phyloP scores from a whole-genome alignment of 306 rosid species.

The Trifolium subterraneum region DNA sequence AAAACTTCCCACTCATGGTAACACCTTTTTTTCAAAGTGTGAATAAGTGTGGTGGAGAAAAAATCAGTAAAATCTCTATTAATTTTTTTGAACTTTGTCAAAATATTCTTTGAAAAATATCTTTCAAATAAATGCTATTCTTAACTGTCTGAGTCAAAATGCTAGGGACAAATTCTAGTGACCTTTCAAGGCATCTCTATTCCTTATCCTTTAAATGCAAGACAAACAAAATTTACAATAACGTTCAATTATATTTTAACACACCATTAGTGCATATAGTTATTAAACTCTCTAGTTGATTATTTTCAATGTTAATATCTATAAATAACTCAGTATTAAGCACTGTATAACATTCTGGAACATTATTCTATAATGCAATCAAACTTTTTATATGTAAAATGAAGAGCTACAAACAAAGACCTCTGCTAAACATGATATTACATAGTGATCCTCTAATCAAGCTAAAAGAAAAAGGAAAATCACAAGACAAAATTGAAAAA shows the following conservation, averaged over 20 bases:
- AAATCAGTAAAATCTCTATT: neutral
- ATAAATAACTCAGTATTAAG: neutral
- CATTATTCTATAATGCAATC: neutral
- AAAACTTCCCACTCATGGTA: too few species aligned
- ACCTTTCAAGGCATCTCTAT: neutral
- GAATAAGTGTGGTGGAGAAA: neutral
- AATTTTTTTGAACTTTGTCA: neutral
- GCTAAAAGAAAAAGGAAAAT: slow-evolving; percentile 10
- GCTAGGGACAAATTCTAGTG: neutral
- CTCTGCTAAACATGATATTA: slow-evolving; percentile 16
- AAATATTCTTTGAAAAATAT: neutral
- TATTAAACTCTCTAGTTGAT: too few species aligned
- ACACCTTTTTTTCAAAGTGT: too few species aligned
- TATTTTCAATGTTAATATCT: too few species aligned
- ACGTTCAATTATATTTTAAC: too few species aligned
- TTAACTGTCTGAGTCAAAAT: neutral
- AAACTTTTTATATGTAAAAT: slow-evolving; percentile 16
- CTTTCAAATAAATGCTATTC: neutral
- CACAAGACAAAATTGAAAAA: neutral
- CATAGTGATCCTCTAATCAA: slow-evolving; percentile 18
- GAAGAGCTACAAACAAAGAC: slow-evolving; percentile 27
- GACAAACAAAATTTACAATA: neutral
- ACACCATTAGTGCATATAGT: too few species aligned
- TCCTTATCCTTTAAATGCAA: neutral
- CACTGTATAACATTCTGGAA: neutral